Evolutionary conservation across 2,329 filamentous ascomycete species (phyloP).

Genomic region (Monilinia fructigena): DNA sequence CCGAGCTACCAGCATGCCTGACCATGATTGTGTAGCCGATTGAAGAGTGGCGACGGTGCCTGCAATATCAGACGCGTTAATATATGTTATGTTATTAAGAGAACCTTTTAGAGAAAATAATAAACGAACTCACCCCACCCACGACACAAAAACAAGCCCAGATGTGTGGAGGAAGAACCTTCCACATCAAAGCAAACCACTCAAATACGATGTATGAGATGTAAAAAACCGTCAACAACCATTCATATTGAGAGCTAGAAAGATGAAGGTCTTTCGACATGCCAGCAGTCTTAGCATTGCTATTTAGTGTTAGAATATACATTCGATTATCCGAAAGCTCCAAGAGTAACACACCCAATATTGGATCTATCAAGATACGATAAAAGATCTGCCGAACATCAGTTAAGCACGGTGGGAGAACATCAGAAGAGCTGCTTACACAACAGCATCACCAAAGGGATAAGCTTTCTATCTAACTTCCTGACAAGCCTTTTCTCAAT

Average conservation of each 20-base stretch:
- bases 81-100: background rate
- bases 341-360: slow-evolving; percentile 43
- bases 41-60: slow-evolving; percentile 46
- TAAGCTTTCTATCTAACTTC: slow-evolving; percentile 59
- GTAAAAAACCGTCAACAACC: slow-evolving; percentile 45
- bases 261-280: slow-evolving; percentile 52
- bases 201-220: slow-evolving; percentile 45
- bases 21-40: slow-evolving; percentile 41
- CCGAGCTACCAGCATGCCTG: slow-evolving; percentile 40
- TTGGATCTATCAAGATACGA: slow-evolving; percentile 52
- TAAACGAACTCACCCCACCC: slow-evolving; percentile 38
- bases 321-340: background rate
- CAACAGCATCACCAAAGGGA: slow-evolving; percentile 40
- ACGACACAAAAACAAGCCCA: slow-evolving; percentile 41
- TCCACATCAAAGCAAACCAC: slow-evolving; percentile 44
- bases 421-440: slow-evolving; percentile 17
- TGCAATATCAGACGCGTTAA: background rate
- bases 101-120: background rate
- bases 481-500: slow-evolving; percentile 51
- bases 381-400: slow-evolving; percentile 43
- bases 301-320: slow-evolving; percentile 27
- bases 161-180: slow-evolving; percentile 42
- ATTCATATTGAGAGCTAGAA: slow-evolving; percentile 44
- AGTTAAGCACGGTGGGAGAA: background rate
- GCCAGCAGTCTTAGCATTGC: slow-evolving; percentile 54